Conservation (phyloP, 495 filamentous ascomycete species). For the Hypoxylon crocopeplum region DNA sequence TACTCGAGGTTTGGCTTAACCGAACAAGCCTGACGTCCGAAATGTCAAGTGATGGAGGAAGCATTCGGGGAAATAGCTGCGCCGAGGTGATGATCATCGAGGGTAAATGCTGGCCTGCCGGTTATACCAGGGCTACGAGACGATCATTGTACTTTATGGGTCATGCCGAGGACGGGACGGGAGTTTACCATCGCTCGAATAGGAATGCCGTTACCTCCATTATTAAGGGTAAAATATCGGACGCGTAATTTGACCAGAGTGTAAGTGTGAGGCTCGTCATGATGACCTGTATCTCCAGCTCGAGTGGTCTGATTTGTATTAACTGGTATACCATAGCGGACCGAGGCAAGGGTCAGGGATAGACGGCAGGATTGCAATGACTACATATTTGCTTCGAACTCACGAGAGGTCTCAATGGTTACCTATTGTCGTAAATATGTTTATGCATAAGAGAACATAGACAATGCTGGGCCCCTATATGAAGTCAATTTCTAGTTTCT, state of each 20-base stretch:
- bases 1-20: too few relatives aligned
- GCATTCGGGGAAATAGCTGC: background rate
- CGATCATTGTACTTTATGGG: constrained; percentile 13
- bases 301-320: too few relatives aligned
- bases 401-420: too few relatives aligned
- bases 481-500: too few relatives aligned
- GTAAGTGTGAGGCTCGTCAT: background rate
- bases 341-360: too few relatives aligned
- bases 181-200: background rate
- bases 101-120: constrained; percentile 16
- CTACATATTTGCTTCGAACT: too few relatives aligned
- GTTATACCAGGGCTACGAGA: constrained; percentile 9
- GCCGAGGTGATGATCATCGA: constrained; percentile 17
- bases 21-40: background rate
- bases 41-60: background rate
- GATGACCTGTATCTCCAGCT: too few relatives aligned
- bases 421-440: too few relatives aligned
- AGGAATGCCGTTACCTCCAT: background rate
- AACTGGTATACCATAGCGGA: too few relatives aligned
- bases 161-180: background rate
- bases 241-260: background rate
- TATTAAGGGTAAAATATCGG: background rate
- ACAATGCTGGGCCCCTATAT: too few relatives aligned
- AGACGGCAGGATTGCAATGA: background rate
- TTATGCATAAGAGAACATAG: too few relatives aligned